Conservation (phyloP, 306 rosid species). For the Inga oerstediana region DNA sequence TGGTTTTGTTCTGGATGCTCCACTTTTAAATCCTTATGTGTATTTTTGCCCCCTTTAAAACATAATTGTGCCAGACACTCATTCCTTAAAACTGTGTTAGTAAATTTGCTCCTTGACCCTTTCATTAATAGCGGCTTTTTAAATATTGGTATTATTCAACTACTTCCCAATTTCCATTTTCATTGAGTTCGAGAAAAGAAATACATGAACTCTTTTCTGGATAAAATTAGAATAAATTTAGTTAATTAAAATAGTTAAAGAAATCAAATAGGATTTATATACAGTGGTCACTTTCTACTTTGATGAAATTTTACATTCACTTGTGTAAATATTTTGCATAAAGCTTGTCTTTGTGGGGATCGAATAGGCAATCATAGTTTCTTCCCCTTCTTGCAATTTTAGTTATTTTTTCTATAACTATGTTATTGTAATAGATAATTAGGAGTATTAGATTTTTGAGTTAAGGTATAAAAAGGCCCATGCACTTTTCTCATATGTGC, state of each 20-base stretch:
- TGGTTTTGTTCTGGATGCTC: no score
- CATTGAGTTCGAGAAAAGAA: not conserved
- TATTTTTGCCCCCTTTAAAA: no score
- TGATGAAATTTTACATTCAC: constrained; percentile 35
- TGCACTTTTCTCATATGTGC: no score
- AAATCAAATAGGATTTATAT: not conserved
- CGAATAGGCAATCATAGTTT: constrained; percentile 25
- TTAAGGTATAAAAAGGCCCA: no score
- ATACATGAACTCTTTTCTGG: not conserved
- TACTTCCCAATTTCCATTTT: not conserved
- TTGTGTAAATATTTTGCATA: constrained; percentile 18
- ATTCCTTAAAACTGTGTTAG: no score
- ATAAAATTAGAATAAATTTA: not conserved
- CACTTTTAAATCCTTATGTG: no score
- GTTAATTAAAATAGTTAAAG: not conserved
- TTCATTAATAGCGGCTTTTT: not conserved
- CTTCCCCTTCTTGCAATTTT: constrained; percentile 7
- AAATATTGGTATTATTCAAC: not conserved
- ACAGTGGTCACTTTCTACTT: not conserved
- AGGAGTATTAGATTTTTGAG: no score
- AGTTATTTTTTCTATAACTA: not conserved
- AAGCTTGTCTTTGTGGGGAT: constrained; percentile 26
- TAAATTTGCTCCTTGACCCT: no score
- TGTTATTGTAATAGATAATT: constrained; percentile 5
- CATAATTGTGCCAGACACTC: no score